Conservation (phyloP, 805 yeast species). For the Nakazawaea wickerhamii region DNA sequence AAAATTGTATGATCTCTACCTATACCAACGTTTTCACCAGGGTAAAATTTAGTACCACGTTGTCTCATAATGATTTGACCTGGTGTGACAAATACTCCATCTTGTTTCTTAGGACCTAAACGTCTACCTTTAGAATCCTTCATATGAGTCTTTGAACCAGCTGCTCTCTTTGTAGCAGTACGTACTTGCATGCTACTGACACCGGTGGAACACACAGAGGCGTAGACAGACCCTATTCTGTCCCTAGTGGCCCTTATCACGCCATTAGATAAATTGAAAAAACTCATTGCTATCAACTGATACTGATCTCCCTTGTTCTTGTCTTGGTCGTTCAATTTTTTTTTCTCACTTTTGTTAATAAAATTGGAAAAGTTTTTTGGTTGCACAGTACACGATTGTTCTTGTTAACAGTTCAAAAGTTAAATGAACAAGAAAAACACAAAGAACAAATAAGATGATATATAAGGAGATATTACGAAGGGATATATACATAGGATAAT, state of each 20-base stretch:
- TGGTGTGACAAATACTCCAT: constrained; percentile 67
- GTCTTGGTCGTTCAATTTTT: background rate
- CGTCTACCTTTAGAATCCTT: constrained; percentile 94
- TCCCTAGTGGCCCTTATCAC: constrained; percentile 8
- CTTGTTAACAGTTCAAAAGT: constrained; percentile 14
- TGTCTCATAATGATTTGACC: constrained; percentile 92
- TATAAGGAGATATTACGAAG: background rate
- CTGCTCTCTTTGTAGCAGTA: constrained; percentile 89
- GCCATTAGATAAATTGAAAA: constrained; percentile 6
- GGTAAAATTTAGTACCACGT: constrained; percentile 90
- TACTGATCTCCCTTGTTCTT: background rate
- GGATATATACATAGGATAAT: constrained; percentile 18
- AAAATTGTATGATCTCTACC: constrained; percentile 92
- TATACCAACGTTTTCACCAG: constrained; percentile 86
- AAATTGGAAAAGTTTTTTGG: constrained; percentile 1
- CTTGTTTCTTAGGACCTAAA: constrained; percentile 84
- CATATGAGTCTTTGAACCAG: constrained; percentile 92
- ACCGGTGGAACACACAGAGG: constrained; percentile 1
- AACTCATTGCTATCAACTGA: constrained; percentile 5
- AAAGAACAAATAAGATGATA: background rate
- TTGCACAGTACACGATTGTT: too few species aligned
- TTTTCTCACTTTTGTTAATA: background rate
- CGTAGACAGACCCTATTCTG: constrained; percentile 9
- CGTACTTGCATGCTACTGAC: constrained; percentile 45
- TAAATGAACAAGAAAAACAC: constrained; percentile 3